A percentile compares a stretch with the other conserved stretches of the same genome.
phyloP scores from a whole-genome alignment of 352 stramenopile species.

The Globisporangium alternatum region DNA sequence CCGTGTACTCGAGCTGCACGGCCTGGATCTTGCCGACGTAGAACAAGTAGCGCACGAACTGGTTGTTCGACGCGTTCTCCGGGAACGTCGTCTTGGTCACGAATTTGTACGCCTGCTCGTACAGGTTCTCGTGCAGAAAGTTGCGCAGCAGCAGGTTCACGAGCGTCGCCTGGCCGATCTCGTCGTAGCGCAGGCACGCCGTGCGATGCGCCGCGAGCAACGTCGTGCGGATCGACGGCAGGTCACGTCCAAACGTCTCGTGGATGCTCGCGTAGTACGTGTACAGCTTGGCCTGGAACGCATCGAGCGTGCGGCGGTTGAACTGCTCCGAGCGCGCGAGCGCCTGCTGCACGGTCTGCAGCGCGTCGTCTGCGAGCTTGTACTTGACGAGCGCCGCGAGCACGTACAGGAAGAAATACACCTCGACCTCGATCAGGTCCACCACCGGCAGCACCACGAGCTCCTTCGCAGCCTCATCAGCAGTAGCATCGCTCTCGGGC shows the following conservation, averaged over 20 bases:
- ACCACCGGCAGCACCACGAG: slow-evolving; percentile 40
- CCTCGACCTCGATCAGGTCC: slow-evolving; percentile 83
- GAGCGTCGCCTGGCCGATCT: slow-evolving; percentile 88
- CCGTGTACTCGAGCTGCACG: slow-evolving; percentile 97
- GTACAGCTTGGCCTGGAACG: slow-evolving; percentile 77
- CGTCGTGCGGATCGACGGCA: slow-evolving; percentile 57
- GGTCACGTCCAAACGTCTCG: slow-evolving; percentile 59
- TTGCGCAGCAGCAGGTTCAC: slow-evolving; percentile 91
- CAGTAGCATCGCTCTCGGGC: slow-evolving; percentile 16
- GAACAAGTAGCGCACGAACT: slow-evolving; percentile 98
- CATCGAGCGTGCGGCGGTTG: slow-evolving; percentile 76
- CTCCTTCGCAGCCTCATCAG: slow-evolving; percentile 12
- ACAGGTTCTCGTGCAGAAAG: slow-evolving; percentile 87
- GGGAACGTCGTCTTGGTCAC: slow-evolving; percentile 89
- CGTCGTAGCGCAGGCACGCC: slow-evolving; percentile 85
- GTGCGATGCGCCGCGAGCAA: slow-evolving; percentile 85
- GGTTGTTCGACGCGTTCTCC: slow-evolving; percentile 96
- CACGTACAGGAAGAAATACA: slow-evolving; percentile 82
- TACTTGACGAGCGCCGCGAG: slow-evolving; percentile 73
- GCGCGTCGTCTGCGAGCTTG: slow-evolving; percentile 50
- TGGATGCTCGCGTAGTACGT: slow-evolving; percentile 76
- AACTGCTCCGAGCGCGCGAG: slow-evolving; percentile 69
- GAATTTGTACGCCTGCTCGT: slow-evolving; percentile 93
- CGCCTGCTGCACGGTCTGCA: slow-evolving; percentile 49
- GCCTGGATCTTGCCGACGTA: slow-evolving; percentile 96